Conservation (phyloP, 495 filamentous ascomycete genomes). For the Penicillium coffeae region DNA sequence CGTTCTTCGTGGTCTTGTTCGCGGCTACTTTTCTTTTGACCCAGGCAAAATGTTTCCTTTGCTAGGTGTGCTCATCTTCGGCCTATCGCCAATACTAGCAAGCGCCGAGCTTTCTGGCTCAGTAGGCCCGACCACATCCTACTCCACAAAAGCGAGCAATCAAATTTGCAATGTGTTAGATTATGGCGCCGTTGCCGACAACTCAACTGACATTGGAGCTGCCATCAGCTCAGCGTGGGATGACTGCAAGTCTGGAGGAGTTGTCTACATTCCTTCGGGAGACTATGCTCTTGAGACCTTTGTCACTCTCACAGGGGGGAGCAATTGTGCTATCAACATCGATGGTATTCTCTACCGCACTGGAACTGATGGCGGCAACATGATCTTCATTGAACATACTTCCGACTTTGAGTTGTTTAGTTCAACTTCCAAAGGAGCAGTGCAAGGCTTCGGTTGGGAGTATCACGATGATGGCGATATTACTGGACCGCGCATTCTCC, state of each 20-base stretch:
- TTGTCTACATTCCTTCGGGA: conserved; percentile 35
- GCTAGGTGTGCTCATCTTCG: conserved; percentile 14
- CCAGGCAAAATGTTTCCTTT: not conserved
- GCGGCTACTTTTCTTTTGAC: too few species aligned
- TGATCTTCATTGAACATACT: conserved; percentile 46
- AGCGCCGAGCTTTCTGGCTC: conserved; percentile 38
- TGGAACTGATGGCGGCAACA: conserved; percentile 44
- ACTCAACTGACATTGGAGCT: conserved; percentile 44
- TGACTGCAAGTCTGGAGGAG: conserved; percentile 36
- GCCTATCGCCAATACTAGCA: conserved; percentile 32
- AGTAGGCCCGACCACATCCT: conserved; percentile 43
- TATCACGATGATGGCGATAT: conserved; percentile 25
- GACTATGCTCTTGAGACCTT: conserved; percentile 32
- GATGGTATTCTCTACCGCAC: conserved; percentile 48
- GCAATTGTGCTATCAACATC: conserved; percentile 41
- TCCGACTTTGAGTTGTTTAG: conserved; percentile 51
- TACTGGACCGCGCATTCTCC: conserved; percentile 33
- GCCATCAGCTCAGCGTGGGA: conserved; percentile 45
- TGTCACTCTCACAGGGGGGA: conserved; percentile 36
- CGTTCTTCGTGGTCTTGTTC: not conserved
- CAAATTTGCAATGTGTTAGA: conserved; percentile 48
- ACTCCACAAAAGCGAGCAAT: conserved; percentile 23
- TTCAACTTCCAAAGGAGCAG: conserved; percentile 43
- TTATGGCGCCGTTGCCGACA: conserved; percentile 47
- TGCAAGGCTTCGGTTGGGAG: conserved; percentile 50